Evolutionary conservation across 768 basidiomycete genomes (phyloP).

Genomic region (Solioccasus polychromus): DNA sequence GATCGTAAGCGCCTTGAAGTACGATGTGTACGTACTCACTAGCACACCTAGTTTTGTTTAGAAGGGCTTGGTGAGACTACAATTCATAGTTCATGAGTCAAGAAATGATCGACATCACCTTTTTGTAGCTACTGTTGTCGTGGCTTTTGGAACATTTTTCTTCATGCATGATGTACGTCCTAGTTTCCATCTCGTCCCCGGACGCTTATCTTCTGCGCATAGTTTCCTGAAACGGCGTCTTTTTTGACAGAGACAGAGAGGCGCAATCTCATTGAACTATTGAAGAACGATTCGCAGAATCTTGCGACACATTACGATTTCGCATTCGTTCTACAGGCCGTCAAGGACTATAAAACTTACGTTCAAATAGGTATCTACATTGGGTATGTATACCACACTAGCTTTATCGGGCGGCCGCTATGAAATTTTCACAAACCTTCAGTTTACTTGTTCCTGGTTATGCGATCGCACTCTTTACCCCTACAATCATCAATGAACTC

Average conservation of each 20-base stretch:
- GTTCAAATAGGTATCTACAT: constrained; percentile 37
- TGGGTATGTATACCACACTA: constrained; percentile 29
- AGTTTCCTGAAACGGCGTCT: constrained; percentile 58
- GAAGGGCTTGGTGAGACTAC: constrained; percentile 26
- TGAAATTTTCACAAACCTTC: constrained; percentile 6
- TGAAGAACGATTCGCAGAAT: constrained; percentile 44
- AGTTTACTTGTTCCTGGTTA: constrained; percentile 47
- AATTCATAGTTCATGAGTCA: too few species aligned
- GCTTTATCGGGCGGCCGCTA: background rate
- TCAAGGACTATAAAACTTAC: constrained; percentile 44
- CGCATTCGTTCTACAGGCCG: constrained; percentile 48
- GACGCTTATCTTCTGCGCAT: background rate
- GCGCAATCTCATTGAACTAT: constrained; percentile 27
- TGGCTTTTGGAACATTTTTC: constrained; percentile 37
- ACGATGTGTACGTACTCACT: constrained; percentile 9
- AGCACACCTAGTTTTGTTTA: constrained; percentile 25
- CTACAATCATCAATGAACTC: constrained; percentile 48
- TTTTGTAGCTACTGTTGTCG: constrained; percentile 17
- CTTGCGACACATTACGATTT: constrained; percentile 44
- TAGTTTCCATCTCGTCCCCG: background rate
- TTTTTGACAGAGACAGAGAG: constrained; percentile 50
- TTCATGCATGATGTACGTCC: constrained; percentile 50
- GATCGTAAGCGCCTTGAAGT: constrained; percentile 30
- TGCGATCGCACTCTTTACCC: constrained; percentile 48
- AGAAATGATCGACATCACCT: background rate